Conservation (phyloP, 2,329 filamentous ascomycete genomes). For the Herpotrichia juniperi region DNA sequence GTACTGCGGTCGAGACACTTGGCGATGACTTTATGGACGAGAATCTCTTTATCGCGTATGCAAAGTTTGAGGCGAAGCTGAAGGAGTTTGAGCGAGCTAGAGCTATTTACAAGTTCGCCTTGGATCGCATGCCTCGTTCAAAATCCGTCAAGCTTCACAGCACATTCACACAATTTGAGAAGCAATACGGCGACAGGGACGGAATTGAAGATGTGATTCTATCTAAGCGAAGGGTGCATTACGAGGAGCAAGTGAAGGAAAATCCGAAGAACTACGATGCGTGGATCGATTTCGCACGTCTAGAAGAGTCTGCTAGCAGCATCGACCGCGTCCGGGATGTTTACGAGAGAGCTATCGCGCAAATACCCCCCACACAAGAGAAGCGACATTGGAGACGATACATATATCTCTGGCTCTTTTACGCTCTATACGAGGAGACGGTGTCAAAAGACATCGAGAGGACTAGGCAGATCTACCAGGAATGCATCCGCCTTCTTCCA, state of each 20-base stretch:
- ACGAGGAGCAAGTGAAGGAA: slow-evolving; percentile 92
- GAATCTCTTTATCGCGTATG: slow-evolving; percentile 92
- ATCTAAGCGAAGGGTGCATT: slow-evolving; percentile 90
- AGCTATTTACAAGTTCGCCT: slow-evolving; percentile 95
- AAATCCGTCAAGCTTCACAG: slow-evolving; percentile 87
- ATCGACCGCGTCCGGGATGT: slow-evolving; percentile 85
- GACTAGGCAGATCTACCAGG: slow-evolving; percentile 87
- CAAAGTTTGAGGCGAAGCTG: slow-evolving; percentile 90
- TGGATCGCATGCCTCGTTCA: slow-evolving; percentile 88
- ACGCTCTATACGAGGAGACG: slow-evolving; percentile 93
- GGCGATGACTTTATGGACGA: slow-evolving; percentile 97
- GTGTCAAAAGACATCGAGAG: slow-evolving; percentile 79
- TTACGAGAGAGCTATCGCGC: slow-evolving; percentile 94
- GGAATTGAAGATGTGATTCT: slow-evolving; percentile 95
- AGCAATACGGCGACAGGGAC: slow-evolving; percentile 92
- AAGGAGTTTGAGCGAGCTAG: slow-evolving; percentile 94
- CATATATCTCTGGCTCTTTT: slow-evolving; percentile 98
- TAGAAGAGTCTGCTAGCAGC: slow-evolving; percentile 87
- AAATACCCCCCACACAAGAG: slow-evolving; percentile 92
- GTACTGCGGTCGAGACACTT: slow-evolving; percentile 82
- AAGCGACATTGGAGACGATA: slow-evolving; percentile 98
- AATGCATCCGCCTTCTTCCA: slow-evolving; percentile 84
- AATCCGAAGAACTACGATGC: slow-evolving; percentile 96
- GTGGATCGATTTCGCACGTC: slow-evolving; percentile 92
- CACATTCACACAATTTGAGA: slow-evolving; percentile 96